phyloP scores from a whole-genome alignment of 2,329 filamentous ascomycete genomes.

The Sclerotiophoma versabilis region DNA sequence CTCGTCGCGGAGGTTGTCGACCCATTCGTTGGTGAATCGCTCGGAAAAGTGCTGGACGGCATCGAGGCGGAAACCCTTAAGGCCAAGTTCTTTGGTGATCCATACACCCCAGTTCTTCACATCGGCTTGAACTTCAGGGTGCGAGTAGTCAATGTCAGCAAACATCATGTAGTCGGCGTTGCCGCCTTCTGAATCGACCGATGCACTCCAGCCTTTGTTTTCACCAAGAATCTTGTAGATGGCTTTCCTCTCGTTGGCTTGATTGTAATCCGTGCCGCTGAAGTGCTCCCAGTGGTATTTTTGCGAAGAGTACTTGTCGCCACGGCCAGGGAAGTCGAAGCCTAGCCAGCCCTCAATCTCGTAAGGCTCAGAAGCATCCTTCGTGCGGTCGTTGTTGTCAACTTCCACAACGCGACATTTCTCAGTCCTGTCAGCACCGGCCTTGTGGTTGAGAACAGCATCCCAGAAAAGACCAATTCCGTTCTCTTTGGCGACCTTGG shows the following conservation, averaged over 20 bases:
- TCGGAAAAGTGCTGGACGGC: slow-evolving; percentile 76
- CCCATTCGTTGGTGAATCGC: slow-evolving; percentile 71
- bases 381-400: slow-evolving; percentile 63
- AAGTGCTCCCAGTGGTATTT: slow-evolving; percentile 75
- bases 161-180: slow-evolving; percentile 77
- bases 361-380: slow-evolving; percentile 61
- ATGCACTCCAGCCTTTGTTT: slow-evolving; percentile 69
- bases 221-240: slow-evolving; percentile 71
- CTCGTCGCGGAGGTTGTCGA: slow-evolving; percentile 60
- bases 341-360: slow-evolving; percentile 74
- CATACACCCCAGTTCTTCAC: slow-evolving; percentile 71
- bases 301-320: slow-evolving; percentile 64
- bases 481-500: slow-evolving; percentile 58
- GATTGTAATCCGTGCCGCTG: slow-evolving; percentile 71
- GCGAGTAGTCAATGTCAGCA: slow-evolving; percentile 69
- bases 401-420: slow-evolving; percentile 69
- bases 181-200: slow-evolving; percentile 69
- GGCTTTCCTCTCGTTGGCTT: slow-evolving; percentile 62
- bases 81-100: slow-evolving; percentile 66
- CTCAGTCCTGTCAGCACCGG: slow-evolving; percentile 71
- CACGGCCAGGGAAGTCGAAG: slow-evolving; percentile 70
- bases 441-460: slow-evolving; percentile 76
- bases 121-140: slow-evolving; percentile 67
- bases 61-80: slow-evolving; percentile 74
- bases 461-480: slow-evolving; percentile 71